phyloP scores from a whole-genome alignment of 768 basidiomycete species.

The Asterophora parasitica region DNA sequence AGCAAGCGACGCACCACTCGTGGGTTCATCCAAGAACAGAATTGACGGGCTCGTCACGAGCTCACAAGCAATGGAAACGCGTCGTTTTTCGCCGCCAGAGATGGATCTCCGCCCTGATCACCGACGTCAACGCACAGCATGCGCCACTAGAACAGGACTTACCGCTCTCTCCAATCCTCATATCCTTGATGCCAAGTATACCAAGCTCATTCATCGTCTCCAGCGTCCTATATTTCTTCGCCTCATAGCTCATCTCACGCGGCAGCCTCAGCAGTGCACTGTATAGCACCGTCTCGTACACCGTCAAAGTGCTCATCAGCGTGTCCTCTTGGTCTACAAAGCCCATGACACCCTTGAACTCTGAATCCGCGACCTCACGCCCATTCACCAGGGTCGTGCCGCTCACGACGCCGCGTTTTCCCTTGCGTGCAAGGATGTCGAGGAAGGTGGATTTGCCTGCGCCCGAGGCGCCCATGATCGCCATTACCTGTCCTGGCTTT shows the following conservation, averaged over 20 bases:
- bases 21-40: conserved; percentile 95
- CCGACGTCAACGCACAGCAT: background rate
- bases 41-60: conserved; percentile 96
- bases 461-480: conserved; percentile 96
- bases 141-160: conserved; percentile 19
- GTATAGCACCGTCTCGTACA: conserved; percentile 96
- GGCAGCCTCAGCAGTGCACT: conserved; percentile 88
- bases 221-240: conserved; percentile 91
- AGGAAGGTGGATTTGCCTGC: conserved; percentile 96
- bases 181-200: conserved; percentile 85
- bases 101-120: conserved; percentile 78
- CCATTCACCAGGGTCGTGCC: conserved; percentile 87
- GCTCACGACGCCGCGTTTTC: conserved; percentile 71
- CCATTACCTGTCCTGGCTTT: conserved; percentile 86
- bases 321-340: conserved; percentile 99
- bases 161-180: conserved; percentile 86
- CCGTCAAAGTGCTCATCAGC: conserved; percentile 93
- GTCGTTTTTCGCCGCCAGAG: conserved; percentile 94
- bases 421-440: conserved; percentile 90
- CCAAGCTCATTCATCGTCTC: conserved; percentile 97
- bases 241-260: conserved; percentile 89
- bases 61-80: conserved; percentile 97
- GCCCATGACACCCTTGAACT: conserved; percentile 84
- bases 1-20: conserved; percentile 59
- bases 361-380: conserved; percentile 60